These are phyloP conservation scores for Pythium sukuiense DNA, from an alignment of 352 stramenopile species.

Conservation along the genomic window DNA sequence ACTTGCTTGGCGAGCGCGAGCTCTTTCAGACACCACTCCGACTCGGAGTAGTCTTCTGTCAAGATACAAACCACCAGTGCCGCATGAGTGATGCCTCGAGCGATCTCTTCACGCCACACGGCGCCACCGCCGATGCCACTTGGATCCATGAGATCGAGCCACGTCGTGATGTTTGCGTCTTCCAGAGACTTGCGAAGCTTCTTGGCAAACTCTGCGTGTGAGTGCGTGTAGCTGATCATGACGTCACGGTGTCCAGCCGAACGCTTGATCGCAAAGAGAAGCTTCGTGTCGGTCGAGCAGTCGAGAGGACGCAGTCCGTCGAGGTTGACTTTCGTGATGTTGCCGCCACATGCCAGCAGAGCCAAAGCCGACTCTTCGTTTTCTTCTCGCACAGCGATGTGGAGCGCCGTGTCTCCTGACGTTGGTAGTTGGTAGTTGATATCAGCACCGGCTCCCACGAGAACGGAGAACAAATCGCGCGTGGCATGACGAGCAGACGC, in stretches of 20 bases:
- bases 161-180: constrained; percentile 79
- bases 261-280: constrained; percentile 82
- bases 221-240: constrained; percentile 90
- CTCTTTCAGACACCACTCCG: constrained; percentile 86
- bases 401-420: constrained; percentile 70
- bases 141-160: constrained; percentile 85
- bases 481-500: constrained; percentile 43
- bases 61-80: constrained; percentile 74
- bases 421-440: constrained; percentile 70
- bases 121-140: constrained; percentile 80
- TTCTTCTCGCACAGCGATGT: constrained; percentile 65
- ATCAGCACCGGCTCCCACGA: constrained; percentile 61
- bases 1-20: constrained; percentile 80
- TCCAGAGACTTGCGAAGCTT: constrained; percentile 74
- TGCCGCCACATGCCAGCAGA: constrained; percentile 65
- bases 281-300: constrained; percentile 73
- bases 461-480: constrained; percentile 49
- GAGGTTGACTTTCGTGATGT: constrained; percentile 75
- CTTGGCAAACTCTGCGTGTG: constrained; percentile 77
- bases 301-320: constrained; percentile 70
- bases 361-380: constrained; percentile 67
- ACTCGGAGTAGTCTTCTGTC: constrained; percentile 77
- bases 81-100: constrained; percentile 73
- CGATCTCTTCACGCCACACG: constrained; percentile 84
- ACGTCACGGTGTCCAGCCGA: constrained; percentile 78